These are phyloP conservation scores for Fusarium euwallaceae DNA, from an alignment of 2,329 filamentous ascomycete species.

Conservation along the genomic window DNA sequence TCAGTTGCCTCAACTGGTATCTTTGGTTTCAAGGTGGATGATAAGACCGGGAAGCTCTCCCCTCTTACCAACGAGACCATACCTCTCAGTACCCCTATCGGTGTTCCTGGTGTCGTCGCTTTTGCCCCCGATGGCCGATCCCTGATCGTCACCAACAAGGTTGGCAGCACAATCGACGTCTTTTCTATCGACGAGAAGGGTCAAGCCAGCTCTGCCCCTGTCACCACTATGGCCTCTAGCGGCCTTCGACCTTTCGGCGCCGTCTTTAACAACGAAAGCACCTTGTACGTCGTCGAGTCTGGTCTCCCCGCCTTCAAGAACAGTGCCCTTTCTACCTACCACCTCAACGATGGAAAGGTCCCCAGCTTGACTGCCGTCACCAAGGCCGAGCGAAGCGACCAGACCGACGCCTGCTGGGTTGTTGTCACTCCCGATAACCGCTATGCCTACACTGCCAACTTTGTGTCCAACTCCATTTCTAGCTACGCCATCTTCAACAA, in stretches of 20 bases:
- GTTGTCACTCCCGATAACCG: constrained; percentile 33
- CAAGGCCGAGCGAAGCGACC: constrained; percentile 1
- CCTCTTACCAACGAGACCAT: constrained; percentile 40
- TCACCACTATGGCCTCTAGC: background rate
- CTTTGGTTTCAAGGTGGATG: constrained; percentile 36
- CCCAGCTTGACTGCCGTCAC: constrained; percentile 10
- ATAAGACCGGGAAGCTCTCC: constrained; percentile 17
- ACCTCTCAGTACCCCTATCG: constrained; percentile 36
- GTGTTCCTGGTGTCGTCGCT: constrained; percentile 35
- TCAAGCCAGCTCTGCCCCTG: constrained; percentile 7
- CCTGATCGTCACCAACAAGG: constrained; percentile 39
- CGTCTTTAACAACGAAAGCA: constrained; percentile 7
- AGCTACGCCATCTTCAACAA: constrained; percentile 30
- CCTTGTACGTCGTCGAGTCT: constrained; percentile 13
- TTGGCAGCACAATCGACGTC: constrained; percentile 38
- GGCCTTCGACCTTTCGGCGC: constrained; percentile 6
- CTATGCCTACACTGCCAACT: constrained; percentile 38
- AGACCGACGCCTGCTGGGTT: constrained; percentile 41
- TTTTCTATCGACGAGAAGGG: constrained; percentile 30
- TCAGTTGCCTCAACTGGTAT: constrained; percentile 39
- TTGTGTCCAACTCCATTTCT: constrained; percentile 37
- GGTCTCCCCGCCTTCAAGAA: constrained; percentile 6
- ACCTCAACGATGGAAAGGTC: background rate
- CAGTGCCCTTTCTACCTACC: constrained; percentile 7
- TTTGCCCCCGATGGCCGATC: constrained; percentile 34